phyloP scores from a whole-genome alignment of 2,329 filamentous ascomycete species.

The Talaromyces verruculosus region DNA sequence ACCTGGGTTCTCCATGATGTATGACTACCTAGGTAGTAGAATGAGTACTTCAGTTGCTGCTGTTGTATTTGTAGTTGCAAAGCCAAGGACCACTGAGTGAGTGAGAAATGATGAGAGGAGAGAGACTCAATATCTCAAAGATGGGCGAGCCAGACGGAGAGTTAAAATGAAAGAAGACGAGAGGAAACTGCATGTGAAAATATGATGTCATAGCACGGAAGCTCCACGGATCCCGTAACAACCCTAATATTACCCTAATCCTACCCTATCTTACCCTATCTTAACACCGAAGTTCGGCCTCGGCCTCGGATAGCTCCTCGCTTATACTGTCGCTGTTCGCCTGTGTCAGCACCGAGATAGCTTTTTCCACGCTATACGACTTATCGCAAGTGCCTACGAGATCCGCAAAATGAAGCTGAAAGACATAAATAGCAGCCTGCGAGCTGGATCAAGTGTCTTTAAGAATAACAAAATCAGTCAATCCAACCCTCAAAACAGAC shows the following conservation, averaged over 20 bases:
- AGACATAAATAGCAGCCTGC: not conserved
- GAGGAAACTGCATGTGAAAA: not conserved
- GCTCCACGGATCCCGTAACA: not conserved
- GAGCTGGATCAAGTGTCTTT: not conserved
- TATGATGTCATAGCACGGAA: slow-evolving; percentile 4
- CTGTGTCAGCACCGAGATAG: not conserved
- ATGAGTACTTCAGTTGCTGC: not conserved
- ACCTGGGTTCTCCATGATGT: slow-evolving; percentile 15
- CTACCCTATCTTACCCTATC: not conserved
- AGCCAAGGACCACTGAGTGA: no score
- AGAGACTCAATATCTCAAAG: no score
- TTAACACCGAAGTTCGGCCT: slow-evolving; percentile 5
- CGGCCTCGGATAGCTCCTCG: slow-evolving; percentile 9
- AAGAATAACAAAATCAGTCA: no score
- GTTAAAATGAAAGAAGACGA: not conserved
- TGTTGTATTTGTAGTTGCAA: not conserved
- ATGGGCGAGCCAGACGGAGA: no score
- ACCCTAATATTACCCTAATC: not conserved
- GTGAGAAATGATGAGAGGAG: no score
- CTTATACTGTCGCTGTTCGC: not conserved
- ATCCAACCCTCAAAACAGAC: not conserved
- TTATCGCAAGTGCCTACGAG: not conserved
- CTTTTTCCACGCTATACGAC: not conserved
- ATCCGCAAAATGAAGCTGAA: not conserved
- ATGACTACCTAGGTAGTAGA: not conserved